A percentile compares a stretch with the other conserved stretches of the same genome.
Conservation (phyloP, 2,329 filamentous ascomycete genomes). For the Epichloe amarillans region DNA sequence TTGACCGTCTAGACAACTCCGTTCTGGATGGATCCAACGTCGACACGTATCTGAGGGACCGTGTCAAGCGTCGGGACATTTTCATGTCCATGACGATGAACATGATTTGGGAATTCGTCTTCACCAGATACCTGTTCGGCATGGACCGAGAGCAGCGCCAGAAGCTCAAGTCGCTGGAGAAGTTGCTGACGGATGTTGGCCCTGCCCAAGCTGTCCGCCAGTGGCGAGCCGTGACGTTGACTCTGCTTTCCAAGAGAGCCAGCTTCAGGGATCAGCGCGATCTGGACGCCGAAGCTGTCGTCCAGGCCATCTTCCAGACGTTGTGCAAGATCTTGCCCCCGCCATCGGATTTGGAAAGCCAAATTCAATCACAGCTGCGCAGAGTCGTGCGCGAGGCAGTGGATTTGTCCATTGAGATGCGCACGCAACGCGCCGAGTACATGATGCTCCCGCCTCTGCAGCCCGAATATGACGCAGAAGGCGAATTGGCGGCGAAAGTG, state of each 20-base stretch:
- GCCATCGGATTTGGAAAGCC: conserved; percentile 63
- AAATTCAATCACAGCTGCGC: conserved; percentile 72
- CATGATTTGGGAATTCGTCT: conserved; percentile 98
- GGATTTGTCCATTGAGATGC: conserved; percentile 89
- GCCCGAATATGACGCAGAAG: conserved; percentile 87
- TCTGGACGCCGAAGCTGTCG: conserved; percentile 89
- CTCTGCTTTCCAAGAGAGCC: conserved; percentile 67
- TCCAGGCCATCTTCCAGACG: conserved; percentile 69
- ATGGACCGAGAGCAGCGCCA: conserved; percentile 97
- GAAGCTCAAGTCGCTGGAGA: conserved; percentile 92
- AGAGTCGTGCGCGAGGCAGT: conserved; percentile 84
- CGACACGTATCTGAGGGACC: conserved; percentile 74
- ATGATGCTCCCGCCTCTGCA: conserved; percentile 95
- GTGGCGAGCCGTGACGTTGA: conserved; percentile 93
- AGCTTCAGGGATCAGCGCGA: conserved; percentile 73
- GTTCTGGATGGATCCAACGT: conserved; percentile 91
- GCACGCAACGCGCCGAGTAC: conserved; percentile 90
- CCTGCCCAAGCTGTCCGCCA: conserved; percentile 81
- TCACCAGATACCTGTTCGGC: conserved; percentile 93
- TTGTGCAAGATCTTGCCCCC: conserved; percentile 77
- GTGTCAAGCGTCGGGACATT: conserved; percentile 77
- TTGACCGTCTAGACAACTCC: conserved; percentile 86
- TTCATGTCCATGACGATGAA: conserved; percentile 99
- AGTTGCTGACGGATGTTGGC: conserved; percentile 77
- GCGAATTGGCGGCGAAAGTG: conserved; percentile 77